Percentiles rank a stretch among this genome's conserved stretches.
Evolutionary conservation across 441 rosid genomes (phyloP).

Genomic region (Raphanus hybrid): DNA sequence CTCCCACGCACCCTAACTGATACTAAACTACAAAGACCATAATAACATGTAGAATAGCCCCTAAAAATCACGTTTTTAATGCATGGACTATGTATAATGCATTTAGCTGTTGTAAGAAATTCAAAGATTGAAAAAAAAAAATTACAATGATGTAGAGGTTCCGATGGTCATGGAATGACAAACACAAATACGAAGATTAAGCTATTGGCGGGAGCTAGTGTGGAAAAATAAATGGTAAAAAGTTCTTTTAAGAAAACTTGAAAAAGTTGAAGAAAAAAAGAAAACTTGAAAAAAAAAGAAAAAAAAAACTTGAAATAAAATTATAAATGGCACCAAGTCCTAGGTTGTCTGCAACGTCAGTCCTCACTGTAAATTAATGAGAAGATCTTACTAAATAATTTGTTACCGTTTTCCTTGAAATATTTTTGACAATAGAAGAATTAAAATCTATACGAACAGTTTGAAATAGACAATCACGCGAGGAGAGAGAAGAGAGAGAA

Average conservation of each 20-base stretch:
- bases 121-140: background rate
- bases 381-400: background rate
- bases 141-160: background rate
- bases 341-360: slow-evolving; percentile 3
- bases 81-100: background rate
- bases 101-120: slow-evolving; percentile 5
- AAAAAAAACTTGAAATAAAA: background rate
- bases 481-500: too few relatives aligned
- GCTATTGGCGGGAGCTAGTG: background rate
- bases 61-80: background rate
- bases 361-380: slow-evolving; percentile 4
- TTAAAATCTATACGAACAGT: background rate
- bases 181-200: background rate
- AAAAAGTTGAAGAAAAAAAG: too few relatives aligned
- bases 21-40: background rate
- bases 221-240: background rate
- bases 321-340: background rate
- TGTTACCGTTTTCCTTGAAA: background rate
- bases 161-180: background rate
- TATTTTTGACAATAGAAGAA: background rate
- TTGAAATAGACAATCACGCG: too few relatives aligned
- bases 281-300: too few relatives aligned
- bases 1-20: slow-evolving; percentile 6
- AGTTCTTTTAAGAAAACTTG: background rate
- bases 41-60: background rate